Percentiles rank a stretch among this genome's conserved stretches.
Evolutionary conservation across 805 yeast species (phyloP).

Genomic region (Henningerozyma blattae): DNA sequence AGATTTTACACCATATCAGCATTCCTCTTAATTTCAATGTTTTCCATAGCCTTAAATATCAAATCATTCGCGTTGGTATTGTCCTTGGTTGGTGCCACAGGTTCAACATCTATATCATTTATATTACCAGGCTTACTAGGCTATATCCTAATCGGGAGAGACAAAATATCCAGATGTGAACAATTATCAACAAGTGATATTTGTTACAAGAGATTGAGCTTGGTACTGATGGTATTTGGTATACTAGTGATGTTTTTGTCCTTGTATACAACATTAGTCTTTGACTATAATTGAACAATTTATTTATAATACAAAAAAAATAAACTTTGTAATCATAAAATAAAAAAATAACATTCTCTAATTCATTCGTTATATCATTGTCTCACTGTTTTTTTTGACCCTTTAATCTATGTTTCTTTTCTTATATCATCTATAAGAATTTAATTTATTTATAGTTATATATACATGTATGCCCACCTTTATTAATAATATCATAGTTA

Average conservation of each 20-base stretch:
- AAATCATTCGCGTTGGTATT: conserved; percentile 69
- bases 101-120: conserved; percentile 84
- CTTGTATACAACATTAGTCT: neutral
- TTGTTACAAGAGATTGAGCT: conserved; percentile 33
- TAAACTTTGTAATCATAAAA: too few species aligned
- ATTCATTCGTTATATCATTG: too few species aligned
- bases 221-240: conserved; percentile 58
- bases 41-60: conserved; percentile 52
- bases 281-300: too few species aligned
- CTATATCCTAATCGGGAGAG: conserved; percentile 45
- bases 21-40: conserved; percentile 37
- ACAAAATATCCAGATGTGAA: conserved; percentile 18
- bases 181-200: conserved; percentile 20
- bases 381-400: too few species aligned
- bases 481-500: too few species aligned
- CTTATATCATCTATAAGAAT: too few species aligned
- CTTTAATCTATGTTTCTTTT: too few species aligned
- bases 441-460: too few species aligned
- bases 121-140: conserved; percentile 85
- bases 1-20: conserved; percentile 30
- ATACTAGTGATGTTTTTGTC: conserved; percentile 48
- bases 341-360: too few species aligned
- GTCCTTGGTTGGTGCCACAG: conserved; percentile 87
- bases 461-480: too few species aligned
- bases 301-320: too few species aligned